phyloP scores from a whole-genome alignment of 202 grass and related monocot genomes.

The Hordeum pubiflorum region DNA sequence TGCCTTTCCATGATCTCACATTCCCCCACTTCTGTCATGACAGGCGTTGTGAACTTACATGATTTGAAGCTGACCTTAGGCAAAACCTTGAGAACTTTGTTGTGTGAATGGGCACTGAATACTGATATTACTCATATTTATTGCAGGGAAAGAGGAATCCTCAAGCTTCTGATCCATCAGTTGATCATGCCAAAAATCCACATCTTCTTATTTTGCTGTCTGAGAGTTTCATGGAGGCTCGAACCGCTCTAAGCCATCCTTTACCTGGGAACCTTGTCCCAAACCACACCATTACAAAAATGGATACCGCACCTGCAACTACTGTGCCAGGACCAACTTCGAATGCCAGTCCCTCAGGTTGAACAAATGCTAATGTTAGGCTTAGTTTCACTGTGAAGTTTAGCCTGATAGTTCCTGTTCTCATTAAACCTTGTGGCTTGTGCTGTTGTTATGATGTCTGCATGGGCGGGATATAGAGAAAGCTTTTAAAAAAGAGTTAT shows the following conservation, averaged over 20 bases:
- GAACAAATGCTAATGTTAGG: slow-evolving; percentile 21
- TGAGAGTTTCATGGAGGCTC: slow-evolving; percentile 84
- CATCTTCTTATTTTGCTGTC: slow-evolving; percentile 84
- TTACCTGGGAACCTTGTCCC: slow-evolving; percentile 43
- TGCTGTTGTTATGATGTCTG: slow-evolving; percentile 21
- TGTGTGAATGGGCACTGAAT: neutral
- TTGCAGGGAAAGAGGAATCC: slow-evolving; percentile 83
- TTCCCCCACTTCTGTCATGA: neutral
- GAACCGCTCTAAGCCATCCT: slow-evolving; percentile 64
- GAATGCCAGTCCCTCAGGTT: slow-evolving; percentile 65
- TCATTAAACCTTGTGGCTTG: slow-evolving; percentile 10
- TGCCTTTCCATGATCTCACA: neutral
- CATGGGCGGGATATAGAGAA: slow-evolving; percentile 14
- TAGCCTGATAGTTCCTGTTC: neutral
- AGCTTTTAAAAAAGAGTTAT: neutral
- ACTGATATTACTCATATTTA: slow-evolving; percentile 12
- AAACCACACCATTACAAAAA: slow-evolving; percentile 59
- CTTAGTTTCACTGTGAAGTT: slow-evolving; percentile 20
- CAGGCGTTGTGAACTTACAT: neutral
- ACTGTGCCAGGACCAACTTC: slow-evolving; percentile 39
- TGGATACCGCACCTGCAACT: slow-evolving; percentile 46
- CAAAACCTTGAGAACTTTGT: neutral
- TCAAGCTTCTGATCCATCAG: slow-evolving; percentile 58
- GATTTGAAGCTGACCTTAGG: neutral
- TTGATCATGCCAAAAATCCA: slow-evolving; percentile 70